A percentile compares a stretch with the other conserved stretches of the same genome.
phyloP scores from a whole-genome alignment of 805 yeast genomes.

The Saccharomycopsis sp. region DNA sequence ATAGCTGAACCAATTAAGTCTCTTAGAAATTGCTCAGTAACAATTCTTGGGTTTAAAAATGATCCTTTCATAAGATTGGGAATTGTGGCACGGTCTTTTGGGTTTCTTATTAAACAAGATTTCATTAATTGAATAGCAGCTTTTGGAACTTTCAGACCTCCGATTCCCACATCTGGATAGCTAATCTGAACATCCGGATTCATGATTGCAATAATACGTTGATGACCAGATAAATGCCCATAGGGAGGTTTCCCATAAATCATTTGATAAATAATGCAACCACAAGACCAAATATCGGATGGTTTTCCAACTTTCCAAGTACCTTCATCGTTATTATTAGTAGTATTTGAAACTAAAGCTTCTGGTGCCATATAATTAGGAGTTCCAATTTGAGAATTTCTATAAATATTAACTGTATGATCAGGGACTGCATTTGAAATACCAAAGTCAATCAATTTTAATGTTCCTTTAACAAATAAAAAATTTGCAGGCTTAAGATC shows the following conservation, averaged over 20 bases:
- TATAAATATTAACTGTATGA: constrained; percentile 78
- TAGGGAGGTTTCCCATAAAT: constrained; percentile 89
- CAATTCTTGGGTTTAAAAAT: constrained; percentile 66
- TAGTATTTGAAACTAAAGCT: constrained; percentile 57
- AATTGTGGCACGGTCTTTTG: constrained; percentile 53
- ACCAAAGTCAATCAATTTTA: constrained; percentile 92
- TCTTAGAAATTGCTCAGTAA: constrained; percentile 53
- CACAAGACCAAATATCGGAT: constrained; percentile 98
- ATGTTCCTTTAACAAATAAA: constrained; percentile 68
- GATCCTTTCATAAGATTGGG: constrained; percentile 48
- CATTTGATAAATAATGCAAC: constrained; percentile 94
- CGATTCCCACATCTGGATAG: constrained; percentile 54
- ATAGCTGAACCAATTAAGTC: constrained; percentile 73
- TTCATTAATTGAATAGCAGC: constrained; percentile 63
- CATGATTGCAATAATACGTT: constrained; percentile 74
- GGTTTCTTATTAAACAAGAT: constrained; percentile 63
- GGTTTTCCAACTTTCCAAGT: constrained; percentile 83
- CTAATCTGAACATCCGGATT: constrained; percentile 66
- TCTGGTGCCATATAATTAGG: constrained; percentile 99
- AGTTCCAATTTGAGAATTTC: constrained; percentile 89
- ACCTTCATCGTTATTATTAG: constrained; percentile 22
- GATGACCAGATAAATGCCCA: constrained; percentile 65
- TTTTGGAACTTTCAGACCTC: constrained; percentile 52
- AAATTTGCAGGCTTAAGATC: constrained; percentile 68
- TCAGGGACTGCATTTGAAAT: constrained; percentile 92